Evolutionary conservation across 495 filamentous ascomycete species (phyloP).

Genomic region (Hypoxylon fragiforme): DNA sequence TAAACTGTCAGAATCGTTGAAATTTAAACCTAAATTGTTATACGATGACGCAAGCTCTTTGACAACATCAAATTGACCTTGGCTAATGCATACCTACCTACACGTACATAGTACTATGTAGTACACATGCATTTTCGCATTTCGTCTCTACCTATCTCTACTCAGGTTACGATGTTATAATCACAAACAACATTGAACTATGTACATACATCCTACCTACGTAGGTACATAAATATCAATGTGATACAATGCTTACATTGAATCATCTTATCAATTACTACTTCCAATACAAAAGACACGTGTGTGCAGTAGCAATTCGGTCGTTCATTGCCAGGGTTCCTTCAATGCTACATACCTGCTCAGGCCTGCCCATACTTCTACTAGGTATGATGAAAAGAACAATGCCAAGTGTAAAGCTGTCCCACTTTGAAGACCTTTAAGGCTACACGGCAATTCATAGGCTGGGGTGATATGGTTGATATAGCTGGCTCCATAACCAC

Average conservation of each 20-base stretch:
- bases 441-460: background rate
- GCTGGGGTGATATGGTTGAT: too few species aligned
- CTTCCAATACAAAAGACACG: background rate
- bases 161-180: too few species aligned
- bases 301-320: background rate
- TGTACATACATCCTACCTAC: too few species aligned
- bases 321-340: too few species aligned
- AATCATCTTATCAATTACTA: background rate
- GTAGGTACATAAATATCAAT: too few species aligned
- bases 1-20: background rate
- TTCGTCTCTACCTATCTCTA: too few species aligned
- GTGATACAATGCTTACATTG: too few species aligned
- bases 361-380: background rate
- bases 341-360: too few species aligned
- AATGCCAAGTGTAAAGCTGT: background rate
- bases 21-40: conserved; percentile 16
- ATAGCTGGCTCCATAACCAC: too few species aligned
- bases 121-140: too few species aligned
- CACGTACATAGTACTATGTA: too few species aligned
- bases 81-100: background rate
- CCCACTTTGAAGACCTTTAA: conserved; percentile 8
- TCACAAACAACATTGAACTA: too few species aligned
- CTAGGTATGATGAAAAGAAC: background rate
- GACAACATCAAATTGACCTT: background rate
- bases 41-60: conserved; percentile 25